Evolutionary conservation across 768 basidiomycete genomes (phyloP).

Genomic region (Collybia sordida): DNA sequence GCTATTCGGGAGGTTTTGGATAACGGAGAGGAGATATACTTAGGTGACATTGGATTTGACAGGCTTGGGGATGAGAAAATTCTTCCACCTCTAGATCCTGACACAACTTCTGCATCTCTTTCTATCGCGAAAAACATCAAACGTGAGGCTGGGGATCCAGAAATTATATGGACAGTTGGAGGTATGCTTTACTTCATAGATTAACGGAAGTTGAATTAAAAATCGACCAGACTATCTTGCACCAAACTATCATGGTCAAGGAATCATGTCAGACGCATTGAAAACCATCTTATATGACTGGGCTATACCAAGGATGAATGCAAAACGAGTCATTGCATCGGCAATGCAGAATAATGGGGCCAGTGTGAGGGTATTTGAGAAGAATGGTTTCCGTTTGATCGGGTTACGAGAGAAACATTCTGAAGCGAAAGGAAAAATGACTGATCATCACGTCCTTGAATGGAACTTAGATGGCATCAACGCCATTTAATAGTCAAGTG

Average conservation of each 20-base stretch:
- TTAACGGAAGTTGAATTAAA: slow-evolving; percentile 1
- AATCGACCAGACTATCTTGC: not conserved
- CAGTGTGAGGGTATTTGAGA: slow-evolving; percentile 66
- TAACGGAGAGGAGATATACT: slow-evolving; percentile 49
- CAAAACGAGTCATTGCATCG: slow-evolving; percentile 41
- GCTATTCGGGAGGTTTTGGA: slow-evolving; percentile 50
- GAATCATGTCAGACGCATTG: slow-evolving; percentile 72
- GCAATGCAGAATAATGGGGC: slow-evolving; percentile 54
- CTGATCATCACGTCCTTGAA: slow-evolving; percentile 35
- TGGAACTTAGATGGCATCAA: slow-evolving; percentile 16
- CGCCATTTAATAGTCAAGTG: too few relatives aligned
- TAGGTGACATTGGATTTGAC: slow-evolving; percentile 43
- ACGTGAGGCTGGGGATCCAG: slow-evolving; percentile 46
- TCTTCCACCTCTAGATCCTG: slow-evolving; percentile 13
- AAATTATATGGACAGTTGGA: slow-evolving; percentile 62
- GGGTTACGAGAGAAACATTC: slow-evolving; percentile 39
- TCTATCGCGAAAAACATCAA: slow-evolving; percentile 39
- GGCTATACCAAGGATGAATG: slow-evolving; percentile 65
- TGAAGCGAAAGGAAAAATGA: slow-evolving; percentile 33
- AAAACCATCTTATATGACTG: slow-evolving; percentile 52
- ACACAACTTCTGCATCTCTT: slow-evolving; percentile 35
- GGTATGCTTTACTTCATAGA: slow-evolving; percentile 31
- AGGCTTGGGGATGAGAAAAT: slow-evolving; percentile 21
- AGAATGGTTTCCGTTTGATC: slow-evolving; percentile 54
- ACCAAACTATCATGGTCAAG: slow-evolving; percentile 46